These are phyloP conservation scores for Psilocybe mexicana DNA, from an alignment of 1,284 basidiomycete species.

Conservation along the genomic window DNA sequence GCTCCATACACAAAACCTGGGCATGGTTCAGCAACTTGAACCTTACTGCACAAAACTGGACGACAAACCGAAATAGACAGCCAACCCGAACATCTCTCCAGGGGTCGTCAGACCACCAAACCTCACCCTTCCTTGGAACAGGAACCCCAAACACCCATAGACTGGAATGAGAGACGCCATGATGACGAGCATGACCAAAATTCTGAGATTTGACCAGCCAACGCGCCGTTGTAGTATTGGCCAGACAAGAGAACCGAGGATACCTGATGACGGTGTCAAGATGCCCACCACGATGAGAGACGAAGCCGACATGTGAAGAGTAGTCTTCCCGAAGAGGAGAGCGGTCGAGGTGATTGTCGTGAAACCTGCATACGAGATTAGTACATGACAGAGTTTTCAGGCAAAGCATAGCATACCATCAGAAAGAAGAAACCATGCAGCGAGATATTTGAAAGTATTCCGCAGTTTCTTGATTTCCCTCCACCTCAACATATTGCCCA, in stretches of 20 bases:
- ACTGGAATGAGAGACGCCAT: slow-evolving; percentile 71
- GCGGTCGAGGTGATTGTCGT: slow-evolving; percentile 85
- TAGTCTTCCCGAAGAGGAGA: slow-evolving; percentile 81
- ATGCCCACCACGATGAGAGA: slow-evolving; percentile 73
- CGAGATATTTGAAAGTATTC: slow-evolving; percentile 84
- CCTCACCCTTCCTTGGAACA: slow-evolving; percentile 47
- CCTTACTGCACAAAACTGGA: neutral
- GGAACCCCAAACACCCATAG: slow-evolving; percentile 82
- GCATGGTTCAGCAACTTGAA: neutral
- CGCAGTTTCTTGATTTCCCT: slow-evolving; percentile 70
- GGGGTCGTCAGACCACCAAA: slow-evolving; percentile 78
- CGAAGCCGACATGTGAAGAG: slow-evolving; percentile 70
- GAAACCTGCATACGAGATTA: slow-evolving; percentile 50
- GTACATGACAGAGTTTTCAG: neutral
- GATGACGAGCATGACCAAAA: slow-evolving; percentile 69
- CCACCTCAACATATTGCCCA: slow-evolving; percentile 70
- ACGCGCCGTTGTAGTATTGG: slow-evolving; percentile 64
- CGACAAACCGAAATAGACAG: slow-evolving; percentile 72
- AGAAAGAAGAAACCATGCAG: slow-evolving; percentile 90
- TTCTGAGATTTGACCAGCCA: slow-evolving; percentile 64
- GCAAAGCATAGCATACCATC: neutral
- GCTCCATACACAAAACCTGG: slow-evolving; percentile 74
- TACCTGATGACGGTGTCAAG: slow-evolving; percentile 68
- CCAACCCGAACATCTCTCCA: slow-evolving; percentile 83
- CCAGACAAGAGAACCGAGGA: slow-evolving; percentile 73